Evolutionary conservation across 805 yeast genomes (phyloP).

Genomic region (Candida nitratophila): DNA sequence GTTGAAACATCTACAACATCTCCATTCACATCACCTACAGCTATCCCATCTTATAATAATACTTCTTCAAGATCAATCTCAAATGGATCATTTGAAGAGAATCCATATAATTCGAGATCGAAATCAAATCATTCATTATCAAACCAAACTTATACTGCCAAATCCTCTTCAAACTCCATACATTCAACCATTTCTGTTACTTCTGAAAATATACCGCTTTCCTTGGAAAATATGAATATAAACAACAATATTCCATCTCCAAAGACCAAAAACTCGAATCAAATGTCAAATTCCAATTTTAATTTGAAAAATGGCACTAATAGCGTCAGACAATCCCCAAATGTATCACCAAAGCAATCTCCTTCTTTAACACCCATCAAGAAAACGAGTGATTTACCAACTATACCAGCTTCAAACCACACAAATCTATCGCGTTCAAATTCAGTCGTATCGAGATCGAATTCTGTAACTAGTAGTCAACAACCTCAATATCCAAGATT

Average conservation of each 20-base stretch:
- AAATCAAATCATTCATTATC: not conserved
- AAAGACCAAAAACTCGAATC: not conserved
- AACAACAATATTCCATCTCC: conserved; percentile 2
- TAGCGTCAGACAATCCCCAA: not conserved
- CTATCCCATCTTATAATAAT: too few species aligned
- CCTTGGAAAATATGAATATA: conserved; percentile 1
- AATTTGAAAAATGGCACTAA: not conserved
- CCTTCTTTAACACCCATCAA: conserved; percentile 4
- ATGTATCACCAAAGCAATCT: conserved; percentile 2
- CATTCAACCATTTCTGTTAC: not conserved
- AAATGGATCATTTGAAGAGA: not conserved
- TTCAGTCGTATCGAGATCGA: conserved; percentile 7
- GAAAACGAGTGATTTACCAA: not conserved
- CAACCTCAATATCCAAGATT: conserved; percentile 34
- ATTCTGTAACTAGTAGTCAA: conserved; percentile 1
- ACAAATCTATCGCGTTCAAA: conserved; percentile 10
- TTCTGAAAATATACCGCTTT: not conserved
- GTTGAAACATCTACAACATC: too few species aligned
- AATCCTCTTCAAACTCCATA: not conserved
- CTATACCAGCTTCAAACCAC: not conserved
- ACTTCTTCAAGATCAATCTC: not conserved
- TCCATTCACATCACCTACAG: too few species aligned
- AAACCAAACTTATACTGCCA: not conserved
- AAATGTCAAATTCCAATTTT: too few species aligned
- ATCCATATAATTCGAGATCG: not conserved